Conservation (phyloP, 768 basidiomycete genomes). For the Paxillus rubicundulus region DNA sequence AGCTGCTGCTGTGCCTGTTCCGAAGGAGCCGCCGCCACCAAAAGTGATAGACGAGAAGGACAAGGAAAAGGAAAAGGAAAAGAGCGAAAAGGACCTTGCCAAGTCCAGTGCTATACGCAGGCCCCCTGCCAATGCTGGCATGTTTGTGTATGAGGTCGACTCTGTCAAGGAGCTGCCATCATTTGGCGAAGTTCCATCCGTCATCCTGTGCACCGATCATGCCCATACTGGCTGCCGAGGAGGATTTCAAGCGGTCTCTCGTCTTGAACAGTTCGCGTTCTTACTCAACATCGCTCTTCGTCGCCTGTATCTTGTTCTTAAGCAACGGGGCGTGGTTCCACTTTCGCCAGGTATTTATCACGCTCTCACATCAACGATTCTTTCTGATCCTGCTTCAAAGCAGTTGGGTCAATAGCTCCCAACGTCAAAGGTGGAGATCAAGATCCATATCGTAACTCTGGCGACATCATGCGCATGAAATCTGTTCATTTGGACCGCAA, state of each 20-base stretch:
- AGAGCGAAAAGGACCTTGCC: constrained; percentile 42
- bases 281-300: constrained; percentile 92
- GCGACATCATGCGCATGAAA: constrained; percentile 92
- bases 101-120: constrained; percentile 66
- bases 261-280: constrained; percentile 97
- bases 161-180: constrained; percentile 64
- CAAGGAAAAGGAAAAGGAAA: constrained; percentile 40
- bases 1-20: constrained; percentile 58
- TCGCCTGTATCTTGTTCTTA: constrained; percentile 81
- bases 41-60: constrained; percentile 52
- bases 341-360: constrained; percentile 59
- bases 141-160: constrained; percentile 76
- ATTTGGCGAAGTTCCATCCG: constrained; percentile 70
- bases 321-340: constrained; percentile 89
- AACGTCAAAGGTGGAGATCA: constrained; percentile 41
- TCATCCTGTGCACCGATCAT: constrained; percentile 79
- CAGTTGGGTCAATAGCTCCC: constrained; percentile 33
- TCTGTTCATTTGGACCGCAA: constrained; percentile 94
- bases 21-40: constrained; percentile 53
- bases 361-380: constrained; percentile 3
- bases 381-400: constrained; percentile 9
- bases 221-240: constrained; percentile 59
- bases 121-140: constrained; percentile 75
- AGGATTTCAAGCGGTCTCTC: constrained; percentile 89
- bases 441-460: constrained; percentile 83